Evolutionary conservation across 1,284 basidiomycete species (phyloP), one percentile per base, ranked within the genome.

Genomic region (Rhodotorula sp.): DNA sequence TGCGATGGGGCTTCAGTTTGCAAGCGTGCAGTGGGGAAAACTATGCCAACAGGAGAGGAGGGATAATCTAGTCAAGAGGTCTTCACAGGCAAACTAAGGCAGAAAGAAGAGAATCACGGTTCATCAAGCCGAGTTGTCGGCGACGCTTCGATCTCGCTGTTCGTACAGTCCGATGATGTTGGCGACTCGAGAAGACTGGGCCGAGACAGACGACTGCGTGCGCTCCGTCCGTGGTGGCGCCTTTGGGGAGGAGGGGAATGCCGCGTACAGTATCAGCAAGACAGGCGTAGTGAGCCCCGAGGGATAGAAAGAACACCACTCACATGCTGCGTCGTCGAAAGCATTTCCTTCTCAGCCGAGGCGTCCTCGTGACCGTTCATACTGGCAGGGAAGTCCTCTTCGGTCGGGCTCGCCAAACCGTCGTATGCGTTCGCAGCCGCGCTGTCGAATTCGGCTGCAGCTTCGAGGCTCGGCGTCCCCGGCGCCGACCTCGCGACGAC

Each of bases 141-240:
- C 54, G 3, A 20, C 48, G 4, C 26, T 26, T 0, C 29, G 34
- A 6, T 70, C 66, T 15, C 67, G 58, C 56, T 65, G 39, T 47
- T 75, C 74, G 67, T 75, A 73, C 21, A 73, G 20, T 3, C 69
- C 71, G 26, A 70, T 67, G 29, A 75, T 73, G 48, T 62, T 66
- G n/a, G 63, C 60, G 16, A 72, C 71, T 3, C 71, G 68, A 1
- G 61, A 62, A 21, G 68, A 62, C 59, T 64, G 68, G 3, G 51
- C 48, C 29, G 74, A 73, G 4, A 39, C 46, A 20, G 57, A 67
- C 20, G 62, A 65, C 26, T 26, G 54, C 54, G 54, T 56, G 12
- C 54, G 54, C 18, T 56, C 54, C 26, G 54, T 29, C 10, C 54
- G 54, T 29, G 52, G 52, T 3, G 39, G 39, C 12, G 39, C 39